Evolutionary conservation across 495 filamentous ascomycete species (phyloP).

Genomic region (Aspergillus mulundensis): DNA sequence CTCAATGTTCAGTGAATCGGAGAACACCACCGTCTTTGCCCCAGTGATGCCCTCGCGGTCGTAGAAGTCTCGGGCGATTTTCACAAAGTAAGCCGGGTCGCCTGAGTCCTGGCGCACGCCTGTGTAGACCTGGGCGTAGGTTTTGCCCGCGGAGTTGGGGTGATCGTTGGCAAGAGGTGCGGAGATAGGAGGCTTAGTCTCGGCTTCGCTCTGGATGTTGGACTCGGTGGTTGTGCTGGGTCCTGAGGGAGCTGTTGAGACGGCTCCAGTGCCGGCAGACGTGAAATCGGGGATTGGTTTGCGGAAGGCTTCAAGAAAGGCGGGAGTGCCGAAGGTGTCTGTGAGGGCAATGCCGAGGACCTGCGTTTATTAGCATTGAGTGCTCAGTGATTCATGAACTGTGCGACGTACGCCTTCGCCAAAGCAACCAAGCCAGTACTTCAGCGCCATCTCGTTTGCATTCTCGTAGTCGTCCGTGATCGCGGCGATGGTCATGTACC

Average conservation of each 20-base stretch:
- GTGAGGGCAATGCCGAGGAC: conserved; percentile 88
- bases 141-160: conserved; percentile 27
- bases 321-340: conserved; percentile 95
- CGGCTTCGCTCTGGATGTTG: conserved; percentile 24
- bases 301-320: conserved; percentile 80
- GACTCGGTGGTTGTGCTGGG: conserved; percentile 26
- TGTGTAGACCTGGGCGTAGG: conserved; percentile 81
- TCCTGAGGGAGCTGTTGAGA: conserved; percentile 27
- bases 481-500: conserved; percentile 98
- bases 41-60: conserved; percentile 68
- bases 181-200: conserved; percentile 27
- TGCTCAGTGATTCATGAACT: neutral
- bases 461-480: conserved; percentile 79
- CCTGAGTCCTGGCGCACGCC: conserved; percentile 95
- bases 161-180: conserved; percentile 18
- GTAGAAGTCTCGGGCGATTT: conserved; percentile 83
- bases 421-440: conserved; percentile 88
- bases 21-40: conserved; percentile 94
- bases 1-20: conserved; percentile 88
- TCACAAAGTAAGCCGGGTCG: conserved; percentile 77
- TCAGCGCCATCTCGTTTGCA: conserved; percentile 77
- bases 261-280: conserved; percentile 29
- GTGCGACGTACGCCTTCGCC: conserved; percentile 63
- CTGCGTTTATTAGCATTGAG: conserved; percentile 20
- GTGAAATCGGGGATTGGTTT: conserved; percentile 50